These are phyloP conservation scores for Aspergillus udagawae DNA, from an alignment of 2,329 filamentous ascomycete species.

Conservation along the genomic window DNA sequence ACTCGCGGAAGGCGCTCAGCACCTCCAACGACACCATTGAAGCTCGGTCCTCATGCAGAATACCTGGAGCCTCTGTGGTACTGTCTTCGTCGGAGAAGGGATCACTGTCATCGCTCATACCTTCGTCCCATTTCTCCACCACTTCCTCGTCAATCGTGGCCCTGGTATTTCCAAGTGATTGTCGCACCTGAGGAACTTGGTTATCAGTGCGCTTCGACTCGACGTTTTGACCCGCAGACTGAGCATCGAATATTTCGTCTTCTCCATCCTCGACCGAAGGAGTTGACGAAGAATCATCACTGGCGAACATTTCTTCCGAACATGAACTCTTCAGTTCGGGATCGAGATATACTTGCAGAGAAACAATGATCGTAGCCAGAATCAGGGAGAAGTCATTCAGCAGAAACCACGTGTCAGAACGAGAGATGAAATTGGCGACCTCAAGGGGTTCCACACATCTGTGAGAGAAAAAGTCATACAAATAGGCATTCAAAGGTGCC, in stretches of 20 bases:
- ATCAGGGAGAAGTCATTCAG: constrained; percentile 63
- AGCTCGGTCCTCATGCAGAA: background rate
- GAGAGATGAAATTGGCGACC: constrained; percentile 62
- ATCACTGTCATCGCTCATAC: no score
- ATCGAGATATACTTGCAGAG: constrained; percentile 30
- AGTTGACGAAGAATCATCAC: background rate
- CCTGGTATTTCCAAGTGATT: constrained; percentile 7
- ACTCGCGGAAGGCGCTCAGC: constrained; percentile 25
- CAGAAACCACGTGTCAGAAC: constrained; percentile 67
- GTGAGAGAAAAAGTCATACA: constrained; percentile 75
- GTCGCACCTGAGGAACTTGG: background rate
- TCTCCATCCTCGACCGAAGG: constrained; percentile 8
- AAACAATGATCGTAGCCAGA: constrained; percentile 33
- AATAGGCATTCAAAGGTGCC: constrained; percentile 40
- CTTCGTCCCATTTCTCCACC: background rate
- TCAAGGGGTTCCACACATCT: constrained; percentile 60
- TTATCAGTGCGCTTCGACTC: background rate
- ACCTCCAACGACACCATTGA: constrained; percentile 14
- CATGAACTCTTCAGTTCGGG: constrained; percentile 3
- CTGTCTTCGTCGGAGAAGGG: constrained; percentile 4
- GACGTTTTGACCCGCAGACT: background rate
- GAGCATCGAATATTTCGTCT: background rate
- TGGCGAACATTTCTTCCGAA: background rate
- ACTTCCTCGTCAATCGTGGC: background rate
- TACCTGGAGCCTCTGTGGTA: constrained; percentile 13